phyloP scores from a whole-genome alignment of 306 rosid genomes.

The Pyrus pyrifolia region DNA sequence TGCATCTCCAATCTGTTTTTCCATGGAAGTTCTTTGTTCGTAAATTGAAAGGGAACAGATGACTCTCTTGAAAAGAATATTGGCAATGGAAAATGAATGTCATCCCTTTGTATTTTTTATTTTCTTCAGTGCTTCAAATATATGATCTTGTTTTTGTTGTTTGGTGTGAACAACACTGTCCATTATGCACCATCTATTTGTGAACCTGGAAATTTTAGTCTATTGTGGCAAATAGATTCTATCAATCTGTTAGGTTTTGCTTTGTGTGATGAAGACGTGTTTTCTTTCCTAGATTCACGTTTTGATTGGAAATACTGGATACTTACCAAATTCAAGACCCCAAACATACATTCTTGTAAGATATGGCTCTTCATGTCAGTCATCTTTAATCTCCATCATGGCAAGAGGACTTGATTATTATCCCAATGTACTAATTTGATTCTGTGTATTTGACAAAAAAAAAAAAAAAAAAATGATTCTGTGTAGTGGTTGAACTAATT shows the following conservation, averaged over 20 bases:
- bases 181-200: neutral
- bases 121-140: neutral
- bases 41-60: neutral
- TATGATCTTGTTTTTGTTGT: neutral
- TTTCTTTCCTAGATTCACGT: neutral
- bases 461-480: neutral
- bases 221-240: neutral
- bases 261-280: neutral
- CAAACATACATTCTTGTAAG: neutral
- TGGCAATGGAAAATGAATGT: neutral
- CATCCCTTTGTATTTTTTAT: neutral
- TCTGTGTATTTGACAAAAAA: slow-evolving; percentile 1
- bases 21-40: neutral
- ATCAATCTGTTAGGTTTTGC: neutral
- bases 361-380: neutral
- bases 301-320: neutral
- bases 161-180: neutral
- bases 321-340: neutral
- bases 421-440: slow-evolving; percentile 7
- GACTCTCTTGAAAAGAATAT: neutral
- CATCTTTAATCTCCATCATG: neutral
- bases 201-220: neutral
- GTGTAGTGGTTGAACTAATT: slow-evolving; percentile 29
- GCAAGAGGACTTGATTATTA: neutral
- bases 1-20: neutral